phyloP scores from a whole-genome alignment of 2,329 filamentous ascomycete species.

The Verruconis gallopava region DNA sequence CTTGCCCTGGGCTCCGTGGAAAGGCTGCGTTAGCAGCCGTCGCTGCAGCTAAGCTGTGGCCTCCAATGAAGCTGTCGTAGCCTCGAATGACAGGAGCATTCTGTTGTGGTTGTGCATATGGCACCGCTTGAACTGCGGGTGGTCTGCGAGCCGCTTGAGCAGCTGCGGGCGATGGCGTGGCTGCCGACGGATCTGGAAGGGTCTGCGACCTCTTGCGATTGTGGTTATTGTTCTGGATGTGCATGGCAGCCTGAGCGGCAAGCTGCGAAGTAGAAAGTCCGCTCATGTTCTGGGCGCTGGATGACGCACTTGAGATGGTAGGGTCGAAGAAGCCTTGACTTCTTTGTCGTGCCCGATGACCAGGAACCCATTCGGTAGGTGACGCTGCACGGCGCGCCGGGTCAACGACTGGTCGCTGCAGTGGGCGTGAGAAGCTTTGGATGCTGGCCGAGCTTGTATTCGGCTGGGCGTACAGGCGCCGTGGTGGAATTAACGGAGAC shows the following conservation, averaged over 20 bases:
- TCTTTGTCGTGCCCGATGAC: constrained; percentile 52
- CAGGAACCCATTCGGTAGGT: constrained; percentile 13
- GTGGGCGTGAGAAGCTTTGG: constrained; percentile 6
- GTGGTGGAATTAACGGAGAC: constrained; percentile 7
- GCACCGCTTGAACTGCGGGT: constrained; percentile 1
- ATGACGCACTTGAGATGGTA: constrained; percentile 49
- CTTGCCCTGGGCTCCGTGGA: constrained; percentile 42
- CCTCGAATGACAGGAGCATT: constrained; percentile 26
- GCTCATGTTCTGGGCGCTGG: constrained; percentile 16
- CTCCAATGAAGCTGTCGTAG: constrained; percentile 48
- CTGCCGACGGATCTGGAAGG: constrained; percentile 40
- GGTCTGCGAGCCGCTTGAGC: constrained; percentile 5
- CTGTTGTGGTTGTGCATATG: constrained; percentile 4
- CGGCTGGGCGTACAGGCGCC: constrained; percentile 5
- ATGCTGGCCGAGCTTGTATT: constrained; percentile 3
- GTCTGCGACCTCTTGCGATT: constrained; percentile 62
- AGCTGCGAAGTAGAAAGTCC: constrained; percentile 58
- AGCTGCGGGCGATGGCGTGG: constrained; percentile 5
- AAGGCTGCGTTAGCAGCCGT: constrained; percentile 64
- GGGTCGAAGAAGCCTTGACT: constrained; percentile 68
- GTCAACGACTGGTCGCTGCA: constrained; percentile 3
- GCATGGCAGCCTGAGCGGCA: constrained; percentile 62
- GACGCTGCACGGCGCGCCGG: background rate
- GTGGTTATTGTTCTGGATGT: constrained; percentile 44
- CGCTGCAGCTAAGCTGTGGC: constrained; percentile 52